A percentile compares a stretch with the other conserved stretches of the same genome.
phyloP scores from a whole-genome alignment of 2,329 filamentous ascomycete genomes.

The Verticillium isaacii region DNA sequence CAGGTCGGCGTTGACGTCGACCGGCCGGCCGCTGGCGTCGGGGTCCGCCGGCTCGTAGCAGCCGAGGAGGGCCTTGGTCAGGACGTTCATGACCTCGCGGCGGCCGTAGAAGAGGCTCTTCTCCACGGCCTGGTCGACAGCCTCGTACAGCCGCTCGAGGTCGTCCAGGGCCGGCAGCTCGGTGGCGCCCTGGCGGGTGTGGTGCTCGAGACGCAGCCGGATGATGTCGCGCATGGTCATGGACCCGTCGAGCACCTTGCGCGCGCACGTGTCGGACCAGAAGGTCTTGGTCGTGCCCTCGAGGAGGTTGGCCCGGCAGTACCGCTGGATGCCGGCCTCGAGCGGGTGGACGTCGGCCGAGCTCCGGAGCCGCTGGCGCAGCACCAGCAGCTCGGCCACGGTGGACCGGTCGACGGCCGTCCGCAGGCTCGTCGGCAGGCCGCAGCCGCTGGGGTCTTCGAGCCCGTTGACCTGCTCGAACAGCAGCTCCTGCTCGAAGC shows the following conservation, averaged over 20 bases:
- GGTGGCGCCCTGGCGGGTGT: slow-evolving; percentile 18
- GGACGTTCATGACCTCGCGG: slow-evolving; percentile 23
- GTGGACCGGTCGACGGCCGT: slow-evolving; percentile 21
- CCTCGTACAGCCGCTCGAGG: slow-evolving; percentile 17
- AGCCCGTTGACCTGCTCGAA: slow-evolving; percentile 16
- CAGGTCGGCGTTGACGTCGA: slow-evolving; percentile 47
- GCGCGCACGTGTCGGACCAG: slow-evolving; percentile 22
- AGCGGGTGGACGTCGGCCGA: slow-evolving; percentile 18
- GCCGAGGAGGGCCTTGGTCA: slow-evolving; percentile 30
- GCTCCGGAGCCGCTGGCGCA: slow-evolving; percentile 25
- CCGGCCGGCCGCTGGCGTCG: slow-evolving; percentile 12
- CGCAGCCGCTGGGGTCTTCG: neutral
- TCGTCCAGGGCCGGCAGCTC: slow-evolving; percentile 15
- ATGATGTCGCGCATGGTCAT: slow-evolving; percentile 21
- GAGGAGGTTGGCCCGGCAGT: slow-evolving; percentile 20
- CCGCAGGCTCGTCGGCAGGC: slow-evolving; percentile 19
- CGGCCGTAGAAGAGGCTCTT: slow-evolving; percentile 24
- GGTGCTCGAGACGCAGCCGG: slow-evolving; percentile 17
- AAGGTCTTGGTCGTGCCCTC: slow-evolving; percentile 17
- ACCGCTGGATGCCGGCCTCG: slow-evolving; percentile 15
- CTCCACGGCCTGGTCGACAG: slow-evolving; percentile 19
- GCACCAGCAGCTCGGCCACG: slow-evolving; percentile 21
- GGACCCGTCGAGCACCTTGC: slow-evolving; percentile 17
- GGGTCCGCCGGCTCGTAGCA: slow-evolving; percentile 15
- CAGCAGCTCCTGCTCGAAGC: slow-evolving; percentile 25